Evolutionary conservation across 208 protist species (phyloP).

Genomic region (Entamoeba invadens): DNA sequence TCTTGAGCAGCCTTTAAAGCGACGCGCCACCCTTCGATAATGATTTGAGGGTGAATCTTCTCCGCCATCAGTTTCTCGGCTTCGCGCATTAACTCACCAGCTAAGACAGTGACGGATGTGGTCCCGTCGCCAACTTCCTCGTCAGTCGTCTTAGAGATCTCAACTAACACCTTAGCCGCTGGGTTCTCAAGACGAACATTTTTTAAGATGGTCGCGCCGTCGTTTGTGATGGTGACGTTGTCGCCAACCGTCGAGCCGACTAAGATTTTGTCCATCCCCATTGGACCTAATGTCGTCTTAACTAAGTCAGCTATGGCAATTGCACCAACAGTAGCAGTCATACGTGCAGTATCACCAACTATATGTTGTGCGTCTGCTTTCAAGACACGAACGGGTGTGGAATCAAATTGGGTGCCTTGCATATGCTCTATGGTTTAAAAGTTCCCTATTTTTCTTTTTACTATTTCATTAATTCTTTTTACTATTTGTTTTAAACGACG

Average conservation of each 20-base stretch:
- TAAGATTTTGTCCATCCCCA: conserved; percentile 90
- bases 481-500: too few species aligned
- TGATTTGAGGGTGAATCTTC: conserved; percentile 94
- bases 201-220: conserved; percentile 98
- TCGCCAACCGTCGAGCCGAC: conserved; percentile 41
- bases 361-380: neutral
- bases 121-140: conserved; percentile 98
- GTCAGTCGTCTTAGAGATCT: conserved; percentile 57
- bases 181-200: conserved; percentile 89
- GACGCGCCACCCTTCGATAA: conserved; percentile 51
- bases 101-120: conserved; percentile 89
- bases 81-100: conserved; percentile 88
- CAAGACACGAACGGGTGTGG: neutral
- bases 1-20: conserved; percentile 2
- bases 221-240: conserved; percentile 87
- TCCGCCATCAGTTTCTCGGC: conserved; percentile 77
- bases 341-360: neutral
- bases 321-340: conserved; percentile 50
- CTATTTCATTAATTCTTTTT: too few species aligned
- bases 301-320: conserved; percentile 87
- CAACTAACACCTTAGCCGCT: conserved; percentile 88
- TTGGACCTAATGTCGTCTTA: conserved; percentile 94
- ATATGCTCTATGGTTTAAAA: too few species aligned
- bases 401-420: neutral
- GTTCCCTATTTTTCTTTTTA: too few species aligned